Conservation (phyloP, 768 basidiomycete genomes). For the Daedaleopsis sinensis region DNA sequence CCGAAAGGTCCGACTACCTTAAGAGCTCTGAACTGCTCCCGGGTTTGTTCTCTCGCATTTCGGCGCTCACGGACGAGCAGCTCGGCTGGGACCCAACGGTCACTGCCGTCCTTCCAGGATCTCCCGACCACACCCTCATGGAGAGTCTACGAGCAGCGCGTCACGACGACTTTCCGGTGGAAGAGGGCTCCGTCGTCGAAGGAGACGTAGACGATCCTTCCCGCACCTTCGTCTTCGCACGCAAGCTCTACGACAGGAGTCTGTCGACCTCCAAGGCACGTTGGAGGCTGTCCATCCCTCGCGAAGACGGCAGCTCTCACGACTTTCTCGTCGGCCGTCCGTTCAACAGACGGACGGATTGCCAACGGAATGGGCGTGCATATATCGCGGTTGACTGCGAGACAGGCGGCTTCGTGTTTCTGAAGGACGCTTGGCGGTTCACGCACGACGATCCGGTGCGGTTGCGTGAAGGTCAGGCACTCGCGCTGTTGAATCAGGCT, state of each 20-base stretch:
- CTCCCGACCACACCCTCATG: background rate
- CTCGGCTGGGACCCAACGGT: constrained; percentile 4
- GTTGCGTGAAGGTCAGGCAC: constrained; percentile 1
- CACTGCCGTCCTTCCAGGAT: background rate
- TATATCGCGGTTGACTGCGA: background rate
- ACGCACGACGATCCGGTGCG: background rate
- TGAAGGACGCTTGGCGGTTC: constrained; percentile 14
- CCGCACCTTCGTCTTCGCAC: background rate
- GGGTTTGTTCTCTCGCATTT: background rate
- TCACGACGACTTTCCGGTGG: background rate
- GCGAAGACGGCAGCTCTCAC: background rate
- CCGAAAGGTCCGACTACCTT: background rate
- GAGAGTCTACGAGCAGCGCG: background rate
- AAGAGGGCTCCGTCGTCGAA: background rate
- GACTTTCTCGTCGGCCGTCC: background rate
- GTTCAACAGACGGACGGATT: background rate
- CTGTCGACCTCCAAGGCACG: background rate
- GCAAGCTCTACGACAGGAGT: background rate
- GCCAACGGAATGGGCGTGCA: background rate
- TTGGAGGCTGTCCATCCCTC: background rate
- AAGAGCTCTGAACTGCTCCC: background rate
- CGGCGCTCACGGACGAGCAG: background rate
- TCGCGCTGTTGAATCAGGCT: background rate
- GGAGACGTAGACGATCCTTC: background rate
- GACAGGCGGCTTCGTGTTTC: background rate